Evolutionary conservation across 192 early-diverging fungal genomes (phyloP).

Genomic region (Linnemannia elongata): DNA sequence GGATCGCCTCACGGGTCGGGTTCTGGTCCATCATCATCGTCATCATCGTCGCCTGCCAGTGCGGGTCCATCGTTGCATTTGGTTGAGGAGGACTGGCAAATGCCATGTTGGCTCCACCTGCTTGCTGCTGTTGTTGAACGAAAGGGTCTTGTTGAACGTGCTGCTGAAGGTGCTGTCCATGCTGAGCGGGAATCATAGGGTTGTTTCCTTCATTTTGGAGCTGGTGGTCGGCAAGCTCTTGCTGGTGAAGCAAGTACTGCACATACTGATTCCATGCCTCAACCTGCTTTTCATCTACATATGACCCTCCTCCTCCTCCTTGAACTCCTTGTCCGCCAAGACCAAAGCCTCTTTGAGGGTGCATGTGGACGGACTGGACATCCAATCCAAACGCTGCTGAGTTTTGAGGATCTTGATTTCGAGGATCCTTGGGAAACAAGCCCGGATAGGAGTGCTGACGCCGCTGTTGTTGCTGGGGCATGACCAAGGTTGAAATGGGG

Average conservation of each 20-base stretch:
- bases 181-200: not conserved
- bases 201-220: not conserved
- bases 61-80: conserved; percentile 20
- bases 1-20: conserved; percentile 8
- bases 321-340: not conserved
- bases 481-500: not conserved
- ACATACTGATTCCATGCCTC: conserved; percentile 43
- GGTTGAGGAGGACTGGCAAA: not conserved
- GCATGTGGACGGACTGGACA: not conserved
- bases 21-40: conserved; percentile 45
- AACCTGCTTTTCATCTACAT: not conserved
- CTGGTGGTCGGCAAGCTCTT: not conserved
- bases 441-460: not conserved
- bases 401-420: not conserved
- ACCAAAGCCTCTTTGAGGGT: not conserved
- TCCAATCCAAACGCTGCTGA: not conserved
- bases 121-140: not conserved
- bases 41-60: conserved; percentile 55
- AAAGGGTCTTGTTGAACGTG: not conserved
- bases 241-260: conserved; percentile 40
- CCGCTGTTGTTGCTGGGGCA: not conserved
- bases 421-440: not conserved
- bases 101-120: not conserved
- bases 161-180: conserved; percentile 8
- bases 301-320: not conserved